A percentile compares a stretch with the other conserved stretches of the same genome.
Conservation (phyloP, 2,329 filamentous ascomycete species). For the Verticillium longisporum region DNA sequence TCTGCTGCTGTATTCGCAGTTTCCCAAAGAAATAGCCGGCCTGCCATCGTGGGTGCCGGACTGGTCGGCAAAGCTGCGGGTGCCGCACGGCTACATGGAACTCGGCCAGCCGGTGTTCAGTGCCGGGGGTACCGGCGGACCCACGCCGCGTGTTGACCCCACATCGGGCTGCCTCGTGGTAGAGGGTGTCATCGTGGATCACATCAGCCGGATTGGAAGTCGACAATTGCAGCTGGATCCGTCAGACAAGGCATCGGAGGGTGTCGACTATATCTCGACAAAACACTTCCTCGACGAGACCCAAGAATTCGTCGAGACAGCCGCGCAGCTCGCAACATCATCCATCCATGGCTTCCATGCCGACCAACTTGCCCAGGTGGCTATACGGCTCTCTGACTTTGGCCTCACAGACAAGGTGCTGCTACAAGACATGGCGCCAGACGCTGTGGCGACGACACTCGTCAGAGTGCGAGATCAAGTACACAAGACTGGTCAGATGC, state of each 20-base stretch:
- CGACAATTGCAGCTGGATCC: slow-evolving; percentile 5
- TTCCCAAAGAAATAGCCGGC: slow-evolving; percentile 11
- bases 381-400: background rate
- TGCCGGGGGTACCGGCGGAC: slow-evolving; percentile 13
- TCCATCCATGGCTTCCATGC: background rate
- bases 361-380: background rate
- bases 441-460: background rate
- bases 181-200: slow-evolving; percentile 15
- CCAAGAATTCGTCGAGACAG: slow-evolving; percentile 8
- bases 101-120: slow-evolving; percentile 14
- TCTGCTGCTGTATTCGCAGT: slow-evolving; percentile 21
- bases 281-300: slow-evolving; percentile 18
- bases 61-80: slow-evolving; percentile 17
- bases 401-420: background rate
- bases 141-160: slow-evolving; percentile 3
- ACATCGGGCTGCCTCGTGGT: slow-evolving; percentile 8
- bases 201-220: slow-evolving; percentile 14
- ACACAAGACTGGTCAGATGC: background rate
- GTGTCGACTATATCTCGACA: slow-evolving; percentile 15
- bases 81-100: slow-evolving; percentile 17
- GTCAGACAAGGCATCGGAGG: background rate
- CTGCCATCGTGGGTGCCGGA: slow-evolving; percentile 27
- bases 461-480: background rate
- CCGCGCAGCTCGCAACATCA: background rate
- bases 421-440: background rate